Base-by-base conservation (phyloP, 768 basidiomycete genomes). In the Kwoniella bestiolae region DNA sequence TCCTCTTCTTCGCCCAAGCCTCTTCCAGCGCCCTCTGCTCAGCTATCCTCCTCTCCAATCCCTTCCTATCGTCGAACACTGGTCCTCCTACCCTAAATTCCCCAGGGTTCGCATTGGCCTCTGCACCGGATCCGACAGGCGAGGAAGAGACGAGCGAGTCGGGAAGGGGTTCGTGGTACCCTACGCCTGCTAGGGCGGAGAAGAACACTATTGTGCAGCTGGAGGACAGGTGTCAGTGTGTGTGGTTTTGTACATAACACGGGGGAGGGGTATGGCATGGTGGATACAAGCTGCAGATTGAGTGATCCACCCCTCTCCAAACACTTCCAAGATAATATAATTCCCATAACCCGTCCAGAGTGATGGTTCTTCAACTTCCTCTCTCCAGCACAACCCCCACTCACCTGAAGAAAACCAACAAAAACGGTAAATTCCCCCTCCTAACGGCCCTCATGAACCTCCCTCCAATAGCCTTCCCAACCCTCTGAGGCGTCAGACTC, bases 161-260 rank as follows among this genome's bases (percentile, higher is more conserved):
- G 1, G 14, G 60, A 44, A 28, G 55, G 25, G 65, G 66, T 16
- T 74, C 76, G 23, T 71, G 71, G 50, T 79, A 80, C 21, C 79
- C 79, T 35, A 78, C 49, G 0, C 79, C 79, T 8, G 75, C 68
- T 18, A 80, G 64, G 29, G 79, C 78, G 5, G 75, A 72, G 66
- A 79, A 74, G 67, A 80, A 80, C 56, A 78, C 63, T 44, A 77
- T 63, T 5, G 74, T 60, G 65, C 76, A 79, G 56, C 79, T 80
- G 66, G 4, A 18, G 45, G 32, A 31, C 23, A 47, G 8, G 32
- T 21, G 12, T 32, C 7, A 38, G 47, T 60, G n/a, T n/a, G n/a
- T n/a, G n/a, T n/a, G n/a, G n/a, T n/a, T n/a, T n/a, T n/a, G n/a
- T n/a, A n/a, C n/a, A n/a, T n/a, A n/a, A n/a, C 4, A 56, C 14